Evolutionary conservation across 139 green algal genomes (phyloP).

Genomic region (Chlorella sp.): DNA sequence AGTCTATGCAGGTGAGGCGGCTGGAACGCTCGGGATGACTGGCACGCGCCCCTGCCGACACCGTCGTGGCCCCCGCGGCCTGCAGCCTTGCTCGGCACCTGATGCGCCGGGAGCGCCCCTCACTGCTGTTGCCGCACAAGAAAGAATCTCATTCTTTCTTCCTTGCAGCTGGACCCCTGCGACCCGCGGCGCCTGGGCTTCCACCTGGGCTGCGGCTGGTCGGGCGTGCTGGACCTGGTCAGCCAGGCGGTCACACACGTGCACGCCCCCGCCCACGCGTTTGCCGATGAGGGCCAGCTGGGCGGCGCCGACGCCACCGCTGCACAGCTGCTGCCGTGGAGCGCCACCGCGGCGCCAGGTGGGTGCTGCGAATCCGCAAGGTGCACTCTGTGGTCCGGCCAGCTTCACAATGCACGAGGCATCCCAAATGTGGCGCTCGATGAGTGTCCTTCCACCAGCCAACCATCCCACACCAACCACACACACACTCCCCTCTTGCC

Average conservation of each 20-base stretch:
- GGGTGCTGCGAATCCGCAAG: neutral
- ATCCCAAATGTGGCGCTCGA: too few relatives aligned
- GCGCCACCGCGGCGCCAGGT: constrained; percentile 20
- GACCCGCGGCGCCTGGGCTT: constrained; percentile 25
- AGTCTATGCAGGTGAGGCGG: constrained; percentile 28
- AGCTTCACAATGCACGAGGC: too few relatives aligned
- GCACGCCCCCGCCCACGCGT: constrained; percentile 32
- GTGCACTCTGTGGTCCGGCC: too few relatives aligned
- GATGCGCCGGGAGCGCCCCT: too few relatives aligned
- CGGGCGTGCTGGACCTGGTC: constrained; percentile 28
- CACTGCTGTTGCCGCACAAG: too few relatives aligned
- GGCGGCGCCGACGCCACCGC: neutral
- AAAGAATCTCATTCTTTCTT: neutral
- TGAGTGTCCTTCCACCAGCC: too few relatives aligned
- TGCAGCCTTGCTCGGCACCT: too few relatives aligned
- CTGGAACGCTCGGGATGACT: too few relatives aligned
- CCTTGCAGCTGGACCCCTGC: constrained; percentile 15
- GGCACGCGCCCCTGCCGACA: too few relatives aligned
- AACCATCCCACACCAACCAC: too few relatives aligned
- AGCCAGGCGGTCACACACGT: constrained; percentile 29
- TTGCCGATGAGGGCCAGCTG: neutral
- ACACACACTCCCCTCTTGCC: neutral
- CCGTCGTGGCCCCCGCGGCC: too few relatives aligned
- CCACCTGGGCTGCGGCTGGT: constrained; percentile 41
- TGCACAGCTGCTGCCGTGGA: constrained; percentile 23